Evolutionary conservation across 441 rosid genomes (phyloP).

Genomic region (Populus hybrid): DNA sequence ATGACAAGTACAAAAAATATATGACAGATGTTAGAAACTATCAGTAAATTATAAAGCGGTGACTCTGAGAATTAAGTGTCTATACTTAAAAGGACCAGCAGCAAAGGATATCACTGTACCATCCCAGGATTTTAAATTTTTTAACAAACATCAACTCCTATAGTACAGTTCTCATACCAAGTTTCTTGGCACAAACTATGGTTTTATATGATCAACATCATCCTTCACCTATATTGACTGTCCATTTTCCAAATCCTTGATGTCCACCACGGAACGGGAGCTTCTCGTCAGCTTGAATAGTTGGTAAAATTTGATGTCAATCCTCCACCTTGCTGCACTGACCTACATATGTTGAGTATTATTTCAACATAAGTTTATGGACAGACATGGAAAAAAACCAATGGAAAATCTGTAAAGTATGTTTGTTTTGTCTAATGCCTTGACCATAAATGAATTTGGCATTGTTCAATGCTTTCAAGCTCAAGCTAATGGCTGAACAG

Average conservation of each 20-base stretch:
- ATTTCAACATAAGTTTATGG: neutral
- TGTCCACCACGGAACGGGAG: neutral
- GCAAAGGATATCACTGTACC: neutral
- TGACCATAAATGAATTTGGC: neutral
- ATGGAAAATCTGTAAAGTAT: neutral
- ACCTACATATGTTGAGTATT: neutral
- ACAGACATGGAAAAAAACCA: neutral
- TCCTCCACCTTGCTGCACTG: neutral
- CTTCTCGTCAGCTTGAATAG: neutral
- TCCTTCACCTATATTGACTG: neutral
- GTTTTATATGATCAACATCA: neutral
- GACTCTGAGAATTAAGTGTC: neutral
- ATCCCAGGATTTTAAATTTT: too few species aligned
- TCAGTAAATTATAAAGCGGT: neutral
- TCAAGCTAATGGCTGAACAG: neutral
- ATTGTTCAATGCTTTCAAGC: neutral
- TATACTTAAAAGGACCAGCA: neutral
- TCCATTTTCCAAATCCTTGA: neutral
- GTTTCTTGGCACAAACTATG: neutral
- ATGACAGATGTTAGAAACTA: neutral
- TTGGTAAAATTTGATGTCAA: neutral
- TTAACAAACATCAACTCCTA: too few species aligned
- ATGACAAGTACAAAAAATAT: neutral
- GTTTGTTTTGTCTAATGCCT: neutral
- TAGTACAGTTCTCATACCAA: too few species aligned